These are phyloP conservation scores for Paramecium octaurelia DNA, from an alignment of 73 alveolate species.

Conservation along the genomic window DNA sequence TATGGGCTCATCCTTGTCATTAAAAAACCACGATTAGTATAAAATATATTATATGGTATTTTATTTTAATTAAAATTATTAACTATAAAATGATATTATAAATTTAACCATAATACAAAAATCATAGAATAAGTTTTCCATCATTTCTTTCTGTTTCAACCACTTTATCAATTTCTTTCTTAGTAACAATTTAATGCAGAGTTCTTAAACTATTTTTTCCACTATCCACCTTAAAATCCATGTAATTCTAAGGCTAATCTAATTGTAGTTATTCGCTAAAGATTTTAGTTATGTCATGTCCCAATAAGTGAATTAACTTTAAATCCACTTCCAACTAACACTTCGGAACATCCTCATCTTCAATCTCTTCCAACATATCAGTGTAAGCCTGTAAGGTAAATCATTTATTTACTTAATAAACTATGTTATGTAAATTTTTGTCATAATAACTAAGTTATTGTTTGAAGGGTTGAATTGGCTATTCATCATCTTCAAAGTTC, in stretches of 20 bases:
- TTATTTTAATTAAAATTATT: neutral
- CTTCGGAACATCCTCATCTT: neutral
- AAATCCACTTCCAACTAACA: neutral
- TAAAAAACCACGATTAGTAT: too few species aligned
- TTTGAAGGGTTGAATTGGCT: neutral
- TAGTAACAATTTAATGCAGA: neutral
- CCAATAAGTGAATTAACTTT: neutral
- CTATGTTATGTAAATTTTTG: neutral
- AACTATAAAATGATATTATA: neutral
- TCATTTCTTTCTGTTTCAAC: neutral
- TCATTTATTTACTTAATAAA: neutral
- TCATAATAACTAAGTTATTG: neutral
- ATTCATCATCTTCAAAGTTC: slow-evolving; percentile 21
- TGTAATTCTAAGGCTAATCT: neutral
- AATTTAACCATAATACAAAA: neutral
- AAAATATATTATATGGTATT: neutral
- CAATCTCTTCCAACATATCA: neutral
- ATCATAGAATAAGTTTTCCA: neutral
- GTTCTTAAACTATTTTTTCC: neutral
- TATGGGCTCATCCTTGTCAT: neutral
- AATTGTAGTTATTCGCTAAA: neutral
- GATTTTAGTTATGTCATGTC: neutral
- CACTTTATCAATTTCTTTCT: neutral
- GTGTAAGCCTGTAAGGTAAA: neutral
- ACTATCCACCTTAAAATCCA: neutral